Conservation (phyloP, 1,139 yeast genomes). For the Yamadazyma songkhlaensis region DNA sequence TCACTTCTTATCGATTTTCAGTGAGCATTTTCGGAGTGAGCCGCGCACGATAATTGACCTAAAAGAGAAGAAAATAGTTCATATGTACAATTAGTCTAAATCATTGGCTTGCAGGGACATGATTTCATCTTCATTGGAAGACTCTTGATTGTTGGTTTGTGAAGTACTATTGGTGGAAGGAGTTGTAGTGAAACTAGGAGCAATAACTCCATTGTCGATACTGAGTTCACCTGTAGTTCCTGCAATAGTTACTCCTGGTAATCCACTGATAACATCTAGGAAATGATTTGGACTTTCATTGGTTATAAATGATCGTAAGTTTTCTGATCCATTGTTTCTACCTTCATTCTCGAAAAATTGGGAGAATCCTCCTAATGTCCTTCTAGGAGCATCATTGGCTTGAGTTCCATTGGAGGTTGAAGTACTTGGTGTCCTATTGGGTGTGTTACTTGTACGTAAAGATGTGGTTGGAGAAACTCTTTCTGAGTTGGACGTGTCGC, state of each 20-base stretch:
- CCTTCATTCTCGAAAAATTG: conserved; percentile 4
- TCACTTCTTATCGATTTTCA: neutral
- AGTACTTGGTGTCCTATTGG: neutral
- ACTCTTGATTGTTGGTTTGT: neutral
- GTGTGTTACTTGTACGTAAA: neutral
- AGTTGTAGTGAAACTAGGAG: neutral
- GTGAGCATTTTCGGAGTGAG: conserved; percentile 1
- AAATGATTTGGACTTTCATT: too few relatives aligned
- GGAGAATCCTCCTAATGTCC: conserved; percentile 2
- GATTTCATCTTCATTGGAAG: neutral
- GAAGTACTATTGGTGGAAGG: neutral
- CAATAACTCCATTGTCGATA: too few relatives aligned
- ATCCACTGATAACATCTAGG: too few relatives aligned
- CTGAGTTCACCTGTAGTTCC: too few relatives aligned
- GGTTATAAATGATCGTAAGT: neutral
- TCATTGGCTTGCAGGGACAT: conserved; percentile 1
- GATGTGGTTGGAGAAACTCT: neutral
- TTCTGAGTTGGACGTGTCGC: neutral
- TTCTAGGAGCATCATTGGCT: neutral
- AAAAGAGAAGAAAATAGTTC: neutral
- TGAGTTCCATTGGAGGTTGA: neutral
- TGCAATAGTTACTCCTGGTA: too few relatives aligned
- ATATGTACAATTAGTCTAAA: neutral
- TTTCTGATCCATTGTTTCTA: neutral
- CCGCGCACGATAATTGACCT: neutral